Conservation (phyloP, 1,284 basidiomycete species). For the Puccinia coronata region DNA sequence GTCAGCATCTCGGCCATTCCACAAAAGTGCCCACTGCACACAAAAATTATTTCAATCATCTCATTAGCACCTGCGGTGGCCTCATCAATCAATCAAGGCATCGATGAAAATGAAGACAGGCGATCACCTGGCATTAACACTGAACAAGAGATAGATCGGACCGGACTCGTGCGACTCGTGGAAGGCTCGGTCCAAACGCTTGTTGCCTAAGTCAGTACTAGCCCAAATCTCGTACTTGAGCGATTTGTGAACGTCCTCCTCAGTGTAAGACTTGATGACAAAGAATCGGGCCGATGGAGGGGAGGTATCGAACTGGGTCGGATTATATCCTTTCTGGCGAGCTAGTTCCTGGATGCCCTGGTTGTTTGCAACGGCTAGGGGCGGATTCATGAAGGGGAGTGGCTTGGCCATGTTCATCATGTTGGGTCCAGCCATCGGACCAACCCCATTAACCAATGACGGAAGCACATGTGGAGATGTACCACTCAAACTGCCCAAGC, state of each 20-base stretch:
- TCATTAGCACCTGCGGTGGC: not conserved
- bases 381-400: conserved; percentile 6
- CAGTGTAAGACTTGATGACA: conserved; percentile 96
- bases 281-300: conserved; percentile 84
- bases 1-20: conserved; percentile 96
- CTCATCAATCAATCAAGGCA: conserved; percentile 9
- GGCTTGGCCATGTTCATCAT: conserved; percentile 21
- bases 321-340: conserved; percentile 85
- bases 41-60: not conserved
- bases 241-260: conserved; percentile 86
- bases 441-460: not conserved
- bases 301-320: conserved; percentile 76
- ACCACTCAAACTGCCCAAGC: conserved; percentile 21
- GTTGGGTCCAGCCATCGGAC: conserved; percentile 7
- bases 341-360: conserved; percentile 73
- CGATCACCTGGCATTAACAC: conserved; percentile 78
- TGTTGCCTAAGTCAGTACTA: conserved; percentile 91
- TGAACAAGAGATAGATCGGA: conserved; percentile 94
- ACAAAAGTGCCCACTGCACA: conserved; percentile 81
- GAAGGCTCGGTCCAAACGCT: conserved; percentile 90
- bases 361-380: not conserved
- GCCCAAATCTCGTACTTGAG: conserved; percentile 97
- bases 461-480: conserved; percentile 1
- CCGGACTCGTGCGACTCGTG: conserved; percentile 74
- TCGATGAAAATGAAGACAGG: not conserved